These are phyloP conservation scores for Nidula niveotomentosa DNA, from an alignment of 1,284 basidiomycete genomes.

Conservation along the genomic window DNA sequence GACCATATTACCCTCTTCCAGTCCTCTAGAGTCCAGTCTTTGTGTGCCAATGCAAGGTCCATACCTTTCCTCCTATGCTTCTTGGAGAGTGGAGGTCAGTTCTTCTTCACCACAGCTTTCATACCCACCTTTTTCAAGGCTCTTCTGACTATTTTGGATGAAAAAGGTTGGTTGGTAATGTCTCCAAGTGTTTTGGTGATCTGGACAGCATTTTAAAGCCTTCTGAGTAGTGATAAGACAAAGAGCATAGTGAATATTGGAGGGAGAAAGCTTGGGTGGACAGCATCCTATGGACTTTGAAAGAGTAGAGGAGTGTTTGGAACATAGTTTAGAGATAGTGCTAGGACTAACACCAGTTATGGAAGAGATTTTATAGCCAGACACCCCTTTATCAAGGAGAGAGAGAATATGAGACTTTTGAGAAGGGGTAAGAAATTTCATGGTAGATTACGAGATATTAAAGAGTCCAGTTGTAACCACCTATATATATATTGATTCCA, in stretches of 20 bases:
- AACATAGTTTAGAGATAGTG: too few species aligned
- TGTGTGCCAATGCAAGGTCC: conserved; percentile 1
- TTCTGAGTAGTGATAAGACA: conserved; percentile 9
- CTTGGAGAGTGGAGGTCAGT: neutral
- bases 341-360: too few species aligned
- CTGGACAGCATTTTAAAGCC: conserved; percentile 10
- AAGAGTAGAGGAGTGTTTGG: too few species aligned
- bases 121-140: conserved; percentile 7
- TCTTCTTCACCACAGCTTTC: neutral
- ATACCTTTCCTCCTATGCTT: neutral
- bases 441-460: too few species aligned
- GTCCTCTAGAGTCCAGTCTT: conserved; percentile 9
- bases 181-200: conserved; percentile 7
- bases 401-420: too few species aligned
- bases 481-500: too few species aligned
- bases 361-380: too few species aligned
- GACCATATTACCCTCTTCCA: conserved; percentile 12
- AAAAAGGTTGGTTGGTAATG: conserved; percentile 8
- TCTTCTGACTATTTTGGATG: conserved; percentile 9
- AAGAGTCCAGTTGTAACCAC: too few species aligned
- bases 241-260: conserved; percentile 5
- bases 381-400: too few species aligned
- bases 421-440: too few species aligned
- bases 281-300: neutral
- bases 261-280: conserved; percentile 7